phyloP scores from a whole-genome alignment of 1,284 basidiomycete species.

The Earliella scabrosa region DNA sequence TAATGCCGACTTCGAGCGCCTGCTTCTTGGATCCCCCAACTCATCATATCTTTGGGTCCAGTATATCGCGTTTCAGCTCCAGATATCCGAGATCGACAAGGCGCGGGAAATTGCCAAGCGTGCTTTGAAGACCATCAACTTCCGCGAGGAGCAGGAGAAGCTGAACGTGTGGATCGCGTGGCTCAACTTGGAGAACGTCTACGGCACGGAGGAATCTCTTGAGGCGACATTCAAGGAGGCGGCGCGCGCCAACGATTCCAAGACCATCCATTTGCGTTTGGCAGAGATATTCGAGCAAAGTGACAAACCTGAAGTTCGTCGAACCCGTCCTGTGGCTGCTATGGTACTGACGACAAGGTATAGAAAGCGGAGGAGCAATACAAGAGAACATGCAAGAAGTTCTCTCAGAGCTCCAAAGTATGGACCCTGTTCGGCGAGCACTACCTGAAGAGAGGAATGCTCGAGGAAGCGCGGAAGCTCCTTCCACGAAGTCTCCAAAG shows the following conservation, averaged over 20 bases:
- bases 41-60: conserved; percentile 99
- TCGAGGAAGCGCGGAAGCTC: conserved; percentile 85
- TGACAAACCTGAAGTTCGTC: conserved; percentile 76
- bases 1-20: conserved; percentile 92
- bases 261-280: conserved; percentile 86
- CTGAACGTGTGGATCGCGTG: conserved; percentile 98
- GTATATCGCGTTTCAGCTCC: conserved; percentile 98
- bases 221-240: conserved; percentile 91
- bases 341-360: neutral
- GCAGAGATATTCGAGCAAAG: conserved; percentile 86
- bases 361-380: conserved; percentile 89
- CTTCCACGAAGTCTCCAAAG: conserved; percentile 91
- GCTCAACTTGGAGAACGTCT: conserved; percentile 94
- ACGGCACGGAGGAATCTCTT: conserved; percentile 84
- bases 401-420: conserved; percentile 87
- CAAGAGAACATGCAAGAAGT: conserved; percentile 89
- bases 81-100: conserved; percentile 94
- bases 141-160: conserved; percentile 96
- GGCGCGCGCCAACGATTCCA: conserved; percentile 88
- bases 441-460: conserved; percentile 71
- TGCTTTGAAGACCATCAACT: conserved; percentile 89
- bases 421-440: conserved; percentile 92
- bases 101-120: conserved; percentile 88
- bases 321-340: too few relatives aligned
- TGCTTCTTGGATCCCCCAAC: conserved; percentile 94